phyloP scores from a whole-genome alignment of 192 early-diverging fungal genomes.

The Dispira parvispora region DNA sequence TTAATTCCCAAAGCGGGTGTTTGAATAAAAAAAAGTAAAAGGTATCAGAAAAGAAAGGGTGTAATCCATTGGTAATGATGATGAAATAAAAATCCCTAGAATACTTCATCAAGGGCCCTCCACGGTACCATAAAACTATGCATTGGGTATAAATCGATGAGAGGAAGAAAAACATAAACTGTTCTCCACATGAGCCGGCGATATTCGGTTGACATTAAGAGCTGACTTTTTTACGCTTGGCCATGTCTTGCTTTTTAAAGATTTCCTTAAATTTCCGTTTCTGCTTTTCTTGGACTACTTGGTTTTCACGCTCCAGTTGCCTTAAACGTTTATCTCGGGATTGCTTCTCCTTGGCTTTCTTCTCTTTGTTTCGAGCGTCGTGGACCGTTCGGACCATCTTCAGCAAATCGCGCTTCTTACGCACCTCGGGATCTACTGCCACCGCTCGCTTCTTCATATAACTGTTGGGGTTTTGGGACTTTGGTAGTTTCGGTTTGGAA shows the following conservation, averaged over 20 bases:
- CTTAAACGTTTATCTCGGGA: slow-evolving; percentile 32
- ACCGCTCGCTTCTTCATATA: slow-evolving; percentile 35
- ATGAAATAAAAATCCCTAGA: too few relatives aligned
- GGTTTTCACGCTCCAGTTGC: slow-evolving; percentile 30
- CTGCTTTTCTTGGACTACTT: slow-evolving; percentile 35
- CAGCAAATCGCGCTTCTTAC: slow-evolving; percentile 67
- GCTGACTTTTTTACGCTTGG: slow-evolving; percentile 17
- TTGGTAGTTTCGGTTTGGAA: slow-evolving; percentile 58
- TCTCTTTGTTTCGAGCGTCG: slow-evolving; percentile 34
- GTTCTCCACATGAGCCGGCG: too few relatives aligned
- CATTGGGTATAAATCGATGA: too few relatives aligned
- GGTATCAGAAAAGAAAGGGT: too few relatives aligned
- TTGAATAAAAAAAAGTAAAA: too few relatives aligned
- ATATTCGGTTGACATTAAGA: too few relatives aligned
- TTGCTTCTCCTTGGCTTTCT: slow-evolving; percentile 67
- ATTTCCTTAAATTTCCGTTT: slow-evolving; percentile 46
- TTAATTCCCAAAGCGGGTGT: too few relatives aligned
- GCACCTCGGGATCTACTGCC: slow-evolving; percentile 79
- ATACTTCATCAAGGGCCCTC: too few relatives aligned
- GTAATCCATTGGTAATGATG: too few relatives aligned
- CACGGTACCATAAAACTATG: too few relatives aligned
- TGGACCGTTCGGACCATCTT: slow-evolving; percentile 73
- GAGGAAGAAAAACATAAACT: too few relatives aligned
- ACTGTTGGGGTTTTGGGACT: slow-evolving; percentile 11
- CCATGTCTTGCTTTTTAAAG: slow-evolving; percentile 42